Evolutionary conservation across 2,329 filamentous ascomycete genomes (phyloP).

Genomic region (Trichophyton rubrum): DNA sequence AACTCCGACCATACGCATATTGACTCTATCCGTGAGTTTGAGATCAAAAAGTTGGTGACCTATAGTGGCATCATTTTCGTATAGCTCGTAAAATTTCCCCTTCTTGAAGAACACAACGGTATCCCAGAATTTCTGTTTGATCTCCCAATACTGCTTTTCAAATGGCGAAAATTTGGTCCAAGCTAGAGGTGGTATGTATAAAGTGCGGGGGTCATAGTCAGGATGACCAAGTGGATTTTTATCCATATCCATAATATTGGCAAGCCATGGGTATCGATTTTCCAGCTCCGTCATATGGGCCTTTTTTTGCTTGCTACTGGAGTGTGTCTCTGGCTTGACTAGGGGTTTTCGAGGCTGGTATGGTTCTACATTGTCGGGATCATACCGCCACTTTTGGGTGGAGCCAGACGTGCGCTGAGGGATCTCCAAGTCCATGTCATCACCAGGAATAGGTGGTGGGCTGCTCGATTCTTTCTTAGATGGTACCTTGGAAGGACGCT

Average conservation of each 20-base stretch:
- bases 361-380: constrained; percentile 46
- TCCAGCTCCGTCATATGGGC: constrained; percentile 73
- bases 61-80: constrained; percentile 93
- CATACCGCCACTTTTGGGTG: constrained; percentile 69
- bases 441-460: constrained; percentile 34
- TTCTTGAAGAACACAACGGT: constrained; percentile 99
- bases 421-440: constrained; percentile 43
- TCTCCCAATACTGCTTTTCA: constrained; percentile 98
- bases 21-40: constrained; percentile 94
- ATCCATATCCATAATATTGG: constrained; percentile 72
- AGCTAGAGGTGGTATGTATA: constrained; percentile 75
- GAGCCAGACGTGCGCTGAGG: constrained; percentile 50
- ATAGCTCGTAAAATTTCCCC: constrained; percentile 97
- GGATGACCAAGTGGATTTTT: constrained; percentile 64
- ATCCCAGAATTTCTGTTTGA: constrained; percentile 96
- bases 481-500: constrained; percentile 44
- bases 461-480: constrained; percentile 24
- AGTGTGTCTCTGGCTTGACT: constrained; percentile 23
- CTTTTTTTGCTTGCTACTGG: constrained; percentile 41
- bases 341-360: constrained; percentile 34
- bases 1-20: constrained; percentile 99
- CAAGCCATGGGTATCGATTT: constrained; percentile 80
- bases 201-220: constrained; percentile 79
- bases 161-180: constrained; percentile 82
- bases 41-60: constrained; percentile 95